Conservation (phyloP, 228 moss, liverwort and hornwort genomes). For the Sphagnum fallax region DNA sequence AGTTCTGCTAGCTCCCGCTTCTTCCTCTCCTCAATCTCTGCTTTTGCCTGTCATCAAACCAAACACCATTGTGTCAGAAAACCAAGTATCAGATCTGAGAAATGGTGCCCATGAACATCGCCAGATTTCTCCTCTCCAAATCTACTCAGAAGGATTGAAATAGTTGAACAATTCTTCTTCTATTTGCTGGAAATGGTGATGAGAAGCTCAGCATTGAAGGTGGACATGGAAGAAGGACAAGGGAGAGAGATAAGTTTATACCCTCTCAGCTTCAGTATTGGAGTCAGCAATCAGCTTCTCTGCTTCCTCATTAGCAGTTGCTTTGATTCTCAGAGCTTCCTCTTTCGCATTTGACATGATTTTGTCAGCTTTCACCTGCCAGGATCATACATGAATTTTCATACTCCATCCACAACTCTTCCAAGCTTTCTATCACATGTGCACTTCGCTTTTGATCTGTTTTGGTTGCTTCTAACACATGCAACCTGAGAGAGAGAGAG, state of each 20-base stretch:
- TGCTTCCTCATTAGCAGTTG: slow-evolving; percentile 29
- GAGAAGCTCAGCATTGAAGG: not conserved
- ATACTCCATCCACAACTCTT: too few species aligned
- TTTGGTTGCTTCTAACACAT: too few species aligned
- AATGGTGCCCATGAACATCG: too few species aligned
- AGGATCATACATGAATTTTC: too few species aligned
- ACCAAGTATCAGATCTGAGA: too few species aligned
- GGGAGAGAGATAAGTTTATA: slow-evolving; percentile 3
- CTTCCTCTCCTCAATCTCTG: slow-evolving; percentile 61
- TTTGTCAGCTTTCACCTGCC: slow-evolving; percentile 47
- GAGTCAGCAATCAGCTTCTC: slow-evolving; percentile 42
- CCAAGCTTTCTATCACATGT: too few species aligned
- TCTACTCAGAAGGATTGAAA: not conserved
- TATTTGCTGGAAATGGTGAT: not conserved
- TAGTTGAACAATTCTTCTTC: not conserved
- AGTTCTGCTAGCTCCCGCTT: slow-evolving; percentile 58
- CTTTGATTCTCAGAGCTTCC: slow-evolving; percentile 46
- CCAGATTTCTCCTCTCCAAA: not conserved
- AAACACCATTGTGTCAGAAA: not conserved
- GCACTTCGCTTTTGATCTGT: too few species aligned
- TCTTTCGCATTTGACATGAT: slow-evolving; percentile 41
- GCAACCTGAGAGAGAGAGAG: too few species aligned
- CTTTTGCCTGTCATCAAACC: slow-evolving; percentile 39
- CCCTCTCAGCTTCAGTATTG: slow-evolving; percentile 33
- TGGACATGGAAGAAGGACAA: not conserved